Base-by-base conservation (phyloP, 1,139 yeast genomes). In the Kodamaea fungicola region DNA sequence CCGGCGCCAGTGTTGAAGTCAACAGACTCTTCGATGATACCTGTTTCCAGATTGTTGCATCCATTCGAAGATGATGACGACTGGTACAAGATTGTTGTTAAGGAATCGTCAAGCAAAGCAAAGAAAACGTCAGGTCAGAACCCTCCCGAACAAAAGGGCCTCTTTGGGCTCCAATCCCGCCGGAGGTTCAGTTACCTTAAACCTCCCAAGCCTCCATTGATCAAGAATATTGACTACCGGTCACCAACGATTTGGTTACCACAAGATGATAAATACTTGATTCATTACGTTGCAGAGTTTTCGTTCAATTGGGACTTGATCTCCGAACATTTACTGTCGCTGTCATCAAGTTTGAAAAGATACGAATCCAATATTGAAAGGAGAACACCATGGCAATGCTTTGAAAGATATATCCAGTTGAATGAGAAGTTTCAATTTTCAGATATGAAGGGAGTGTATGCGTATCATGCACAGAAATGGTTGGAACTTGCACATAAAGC, bases 371-470 rank as follows among this genome's bases (percentile, higher is more conserved):
- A 86, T 48, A 87, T 89, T 41, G 97, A 92, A 59, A 75, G 97
- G 50, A 75, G 98, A 53, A 92, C 97, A 0, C 95, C 98, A 0
- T 92, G 98, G 98, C 97, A 90, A 57, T 92, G 97, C 57, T 92
- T 92, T 66, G 98, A 92, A 59, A 70, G 98, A 45, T 92, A 94
- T 68, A 84, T 89, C 43, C 98, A 92, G 61, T 70, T 94, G 45
- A 89, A 88, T 51, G 97, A 92, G 41, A 81, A 81, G 43, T 89
- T 88, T 51, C 94, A 86, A 45, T 77, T 87, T 42, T 70, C 80
- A 19, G 97, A 92, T 51, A 78, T 92, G 79, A 83, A 87, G 50
- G 98, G 98, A 0, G 77, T 83, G 8, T 79, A 87, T 50, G 88
- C 97, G 0, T 78, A 79, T 40, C 78, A 75, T 45, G 97, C 97